A percentile compares a stretch with the other conserved stretches of the same genome.
These are phyloP conservation scores for Didymella lethalis DNA, from an alignment of 2,329 filamentous ascomycete species.

Conservation along the genomic window DNA sequence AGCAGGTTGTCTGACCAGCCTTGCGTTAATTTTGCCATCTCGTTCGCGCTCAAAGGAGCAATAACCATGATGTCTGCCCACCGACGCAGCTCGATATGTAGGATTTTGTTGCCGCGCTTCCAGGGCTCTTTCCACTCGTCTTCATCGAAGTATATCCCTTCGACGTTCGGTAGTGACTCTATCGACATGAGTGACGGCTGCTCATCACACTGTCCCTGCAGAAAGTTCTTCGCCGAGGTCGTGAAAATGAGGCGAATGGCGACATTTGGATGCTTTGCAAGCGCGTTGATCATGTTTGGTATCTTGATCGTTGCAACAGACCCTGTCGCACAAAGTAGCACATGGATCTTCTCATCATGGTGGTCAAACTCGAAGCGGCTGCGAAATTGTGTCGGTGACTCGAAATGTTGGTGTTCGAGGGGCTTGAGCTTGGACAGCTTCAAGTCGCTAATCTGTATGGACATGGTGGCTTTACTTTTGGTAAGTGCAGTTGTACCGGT, in stretches of 20 bases:
- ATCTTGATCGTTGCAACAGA: slow-evolving; percentile 89
- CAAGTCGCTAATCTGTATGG: slow-evolving; percentile 34
- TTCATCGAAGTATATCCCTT: slow-evolving; percentile 81
- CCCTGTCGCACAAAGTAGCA: slow-evolving; percentile 72
- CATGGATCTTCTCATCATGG: slow-evolving; percentile 56
- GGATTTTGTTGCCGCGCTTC: slow-evolving; percentile 77
- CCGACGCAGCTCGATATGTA: slow-evolving; percentile 88
- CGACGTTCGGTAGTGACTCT: slow-evolving; percentile 71
- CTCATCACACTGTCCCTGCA: slow-evolving; percentile 76
- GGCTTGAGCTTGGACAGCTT: slow-evolving; percentile 41
- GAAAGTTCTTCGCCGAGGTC: slow-evolving; percentile 74
- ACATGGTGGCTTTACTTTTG: slow-evolving; percentile 29
- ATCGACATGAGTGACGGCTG: slow-evolving; percentile 74
- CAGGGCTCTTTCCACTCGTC: slow-evolving; percentile 86
- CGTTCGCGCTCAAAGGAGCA: slow-evolving; percentile 83
- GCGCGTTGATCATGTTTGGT: slow-evolving; percentile 59
- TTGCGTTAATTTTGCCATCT: slow-evolving; percentile 80
- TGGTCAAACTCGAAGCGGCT: slow-evolving; percentile 39
- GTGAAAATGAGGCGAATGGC: slow-evolving; percentile 89
- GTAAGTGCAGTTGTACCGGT: neutral
- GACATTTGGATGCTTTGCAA: slow-evolving; percentile 63
- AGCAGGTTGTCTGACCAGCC: slow-evolving; percentile 83
- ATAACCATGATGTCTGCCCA: slow-evolving; percentile 84
- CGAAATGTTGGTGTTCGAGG: slow-evolving; percentile 34
- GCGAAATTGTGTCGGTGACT: slow-evolving; percentile 19